Evolutionary conservation across 306 rosid species (phyloP).

Genomic region (Luffa acutangula): DNA sequence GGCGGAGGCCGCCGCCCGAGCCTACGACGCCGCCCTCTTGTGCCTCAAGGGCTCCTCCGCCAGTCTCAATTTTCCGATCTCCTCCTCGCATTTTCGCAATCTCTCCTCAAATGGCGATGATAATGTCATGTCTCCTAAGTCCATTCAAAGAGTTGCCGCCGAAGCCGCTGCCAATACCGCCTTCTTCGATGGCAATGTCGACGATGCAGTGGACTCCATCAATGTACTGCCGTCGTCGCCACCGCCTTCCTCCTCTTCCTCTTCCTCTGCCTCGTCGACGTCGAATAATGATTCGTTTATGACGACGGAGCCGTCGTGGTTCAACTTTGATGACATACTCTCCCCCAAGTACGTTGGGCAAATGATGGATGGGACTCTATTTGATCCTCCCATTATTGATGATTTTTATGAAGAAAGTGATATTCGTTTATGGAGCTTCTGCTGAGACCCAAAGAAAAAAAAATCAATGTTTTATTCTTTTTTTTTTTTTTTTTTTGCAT

Average conservation of each 20-base stretch:
- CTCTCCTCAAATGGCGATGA: background rate
- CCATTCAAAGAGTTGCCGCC: slow-evolving; percentile 83
- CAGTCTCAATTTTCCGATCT: slow-evolving; percentile 64
- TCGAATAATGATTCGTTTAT: slow-evolving; percentile 29
- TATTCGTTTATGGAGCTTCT: slow-evolving; percentile 80
- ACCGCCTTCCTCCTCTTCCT: slow-evolving; percentile 28
- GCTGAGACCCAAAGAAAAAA: slow-evolving; percentile 19
- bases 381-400: slow-evolving; percentile 41
- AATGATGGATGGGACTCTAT: slow-evolving; percentile 39
- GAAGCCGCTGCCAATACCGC: slow-evolving; percentile 46
- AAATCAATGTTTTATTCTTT: background rate
- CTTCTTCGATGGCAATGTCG: background rate
- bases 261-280: slow-evolving; percentile 38
- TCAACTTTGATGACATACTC: slow-evolving; percentile 34
- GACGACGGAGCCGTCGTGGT: slow-evolving; percentile 31
- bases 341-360: slow-evolving; percentile 58
- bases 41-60: slow-evolving; percentile 93
- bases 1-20: slow-evolving; percentile 95
- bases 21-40: slow-evolving; percentile 91
- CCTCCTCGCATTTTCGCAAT: background rate
- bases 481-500: background rate
- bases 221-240: slow-evolving; percentile 6
- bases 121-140: slow-evolving; percentile 63
- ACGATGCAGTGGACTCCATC: background rate
- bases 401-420: slow-evolving; percentile 74